Conservation (phyloP, 495 filamentous ascomycete species). For the Penicillium cinerascens region DNA sequence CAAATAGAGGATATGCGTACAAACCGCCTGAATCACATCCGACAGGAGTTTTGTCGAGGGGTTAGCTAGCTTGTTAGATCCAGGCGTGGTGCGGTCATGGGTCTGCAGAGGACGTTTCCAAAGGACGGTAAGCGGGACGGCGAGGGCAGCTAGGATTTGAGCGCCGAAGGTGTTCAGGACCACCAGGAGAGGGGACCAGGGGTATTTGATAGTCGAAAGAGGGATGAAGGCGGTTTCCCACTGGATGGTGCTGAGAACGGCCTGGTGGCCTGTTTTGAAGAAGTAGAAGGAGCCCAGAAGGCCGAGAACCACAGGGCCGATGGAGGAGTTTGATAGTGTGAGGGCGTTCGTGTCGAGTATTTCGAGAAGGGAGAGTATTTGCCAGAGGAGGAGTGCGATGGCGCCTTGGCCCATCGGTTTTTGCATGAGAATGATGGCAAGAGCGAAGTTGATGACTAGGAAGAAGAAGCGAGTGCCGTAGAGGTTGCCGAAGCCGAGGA, state of each 20-base stretch:
- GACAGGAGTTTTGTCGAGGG: slow-evolving; percentile 56
- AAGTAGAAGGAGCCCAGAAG: slow-evolving; percentile 87
- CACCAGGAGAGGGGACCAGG: slow-evolving; percentile 81
- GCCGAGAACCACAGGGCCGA: slow-evolving; percentile 81
- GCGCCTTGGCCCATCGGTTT: slow-evolving; percentile 93
- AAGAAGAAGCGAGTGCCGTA: slow-evolving; percentile 90
- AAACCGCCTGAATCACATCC: slow-evolving; percentile 63
- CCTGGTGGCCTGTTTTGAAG: slow-evolving; percentile 98
- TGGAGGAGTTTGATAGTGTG: slow-evolving; percentile 54
- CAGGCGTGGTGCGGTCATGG: slow-evolving; percentile 24
- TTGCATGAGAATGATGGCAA: slow-evolving; percentile 73
- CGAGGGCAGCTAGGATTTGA: slow-evolving; percentile 74
- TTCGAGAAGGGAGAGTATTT: slow-evolving; percentile 83
- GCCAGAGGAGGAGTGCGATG: slow-evolving; percentile 73
- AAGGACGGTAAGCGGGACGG: slow-evolving; percentile 75
- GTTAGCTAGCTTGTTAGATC: slow-evolving; percentile 36
- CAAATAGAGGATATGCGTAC: slow-evolving; percentile 73
- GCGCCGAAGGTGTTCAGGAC: slow-evolving; percentile 83
- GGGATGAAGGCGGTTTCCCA: slow-evolving; percentile 98
- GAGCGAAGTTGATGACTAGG: slow-evolving; percentile 71
- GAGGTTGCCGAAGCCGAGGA: slow-evolving; percentile 88
- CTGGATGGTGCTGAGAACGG: slow-evolving; percentile 80
- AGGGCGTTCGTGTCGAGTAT: slow-evolving; percentile 78
- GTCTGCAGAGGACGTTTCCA: slow-evolving; percentile 69
- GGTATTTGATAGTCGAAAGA: slow-evolving; percentile 75